phyloP scores from a whole-genome alignment of 768 basidiomycete species.

The Tylopilus felleus region DNA sequence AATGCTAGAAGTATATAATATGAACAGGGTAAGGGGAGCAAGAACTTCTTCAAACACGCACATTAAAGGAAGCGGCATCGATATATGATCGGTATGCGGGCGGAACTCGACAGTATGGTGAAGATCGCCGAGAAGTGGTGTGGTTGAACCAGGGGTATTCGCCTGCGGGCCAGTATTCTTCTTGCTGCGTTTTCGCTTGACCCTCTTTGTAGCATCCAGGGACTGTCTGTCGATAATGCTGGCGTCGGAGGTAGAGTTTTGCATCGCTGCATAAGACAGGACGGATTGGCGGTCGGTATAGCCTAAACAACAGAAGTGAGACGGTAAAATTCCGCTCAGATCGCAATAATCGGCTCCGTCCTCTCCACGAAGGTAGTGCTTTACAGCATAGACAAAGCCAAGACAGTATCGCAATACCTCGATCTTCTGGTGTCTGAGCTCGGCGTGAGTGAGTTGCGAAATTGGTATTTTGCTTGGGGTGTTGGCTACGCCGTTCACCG shows the following conservation, averaged over 20 bases:
- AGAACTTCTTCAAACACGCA: conserved; percentile 32
- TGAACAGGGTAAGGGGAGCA: background rate
- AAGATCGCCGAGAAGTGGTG: conserved; percentile 60
- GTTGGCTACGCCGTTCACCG: conserved; percentile 40
- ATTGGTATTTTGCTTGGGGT: conserved; percentile 52
- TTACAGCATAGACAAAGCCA: conserved; percentile 66
- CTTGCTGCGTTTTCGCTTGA: conserved; percentile 71
- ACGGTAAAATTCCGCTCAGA: conserved; percentile 63
- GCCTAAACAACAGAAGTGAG: conserved; percentile 47
- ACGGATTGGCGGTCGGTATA: conserved; percentile 35
- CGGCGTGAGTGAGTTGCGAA: conserved; percentile 42
- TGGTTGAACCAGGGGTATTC: conserved; percentile 36
- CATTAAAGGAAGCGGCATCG: conserved; percentile 81
- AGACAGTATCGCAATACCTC: conserved; percentile 67
- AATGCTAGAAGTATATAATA: conserved; percentile 44
- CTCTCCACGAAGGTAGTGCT: conserved; percentile 83
- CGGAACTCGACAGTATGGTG: conserved; percentile 61
- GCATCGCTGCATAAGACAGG: conserved; percentile 43
- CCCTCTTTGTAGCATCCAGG: conserved; percentile 60
- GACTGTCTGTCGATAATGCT: conserved; percentile 19
- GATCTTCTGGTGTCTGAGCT: conserved; percentile 64
- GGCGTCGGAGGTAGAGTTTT: conserved; percentile 30
- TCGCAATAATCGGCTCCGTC: conserved; percentile 72
- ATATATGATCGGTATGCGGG: conserved; percentile 52
- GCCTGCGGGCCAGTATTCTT: conserved; percentile 33